phyloP scores from a whole-genome alignment of 2,329 filamentous ascomycete genomes.

The Colletotrichum tropicale region DNA sequence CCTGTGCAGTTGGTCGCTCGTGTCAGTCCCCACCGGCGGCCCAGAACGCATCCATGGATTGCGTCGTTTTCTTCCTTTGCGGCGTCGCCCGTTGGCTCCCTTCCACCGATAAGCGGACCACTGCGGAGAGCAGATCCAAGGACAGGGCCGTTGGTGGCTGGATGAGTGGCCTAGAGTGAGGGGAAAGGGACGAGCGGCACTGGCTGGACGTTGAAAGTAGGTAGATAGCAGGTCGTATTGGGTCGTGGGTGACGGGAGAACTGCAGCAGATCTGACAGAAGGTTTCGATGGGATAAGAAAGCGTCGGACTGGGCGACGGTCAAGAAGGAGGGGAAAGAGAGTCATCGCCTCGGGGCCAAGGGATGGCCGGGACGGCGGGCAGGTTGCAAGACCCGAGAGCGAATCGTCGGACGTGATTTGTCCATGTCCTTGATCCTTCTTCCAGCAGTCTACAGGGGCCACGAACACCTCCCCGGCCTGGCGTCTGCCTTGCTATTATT shows the following conservation, averaged over 20 bases:
- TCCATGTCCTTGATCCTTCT: background rate
- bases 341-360: background rate
- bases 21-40: background rate
- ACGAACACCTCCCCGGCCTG: background rate
- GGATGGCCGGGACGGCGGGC: background rate
- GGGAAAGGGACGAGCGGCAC: background rate
- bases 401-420: background rate
- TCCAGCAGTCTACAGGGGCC: background rate
- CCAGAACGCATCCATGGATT: background rate
- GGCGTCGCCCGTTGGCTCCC: background rate
- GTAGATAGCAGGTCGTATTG: background rate
- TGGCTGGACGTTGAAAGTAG: background rate
- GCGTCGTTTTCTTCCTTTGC: background rate
- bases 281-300: background rate
- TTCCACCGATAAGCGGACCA: conserved; percentile 2
- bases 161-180: background rate
- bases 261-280: background rate
- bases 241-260: background rate
- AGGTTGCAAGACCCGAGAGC: background rate
- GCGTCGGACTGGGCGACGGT: background rate
- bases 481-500: background rate
- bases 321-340: background rate
- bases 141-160: background rate
- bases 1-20: conserved; percentile 1
- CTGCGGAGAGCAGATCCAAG: conserved; percentile 2